Evolutionary conservation across 768 basidiomycete species (phyloP).

Genomic region (Tulasnella sp.): DNA sequence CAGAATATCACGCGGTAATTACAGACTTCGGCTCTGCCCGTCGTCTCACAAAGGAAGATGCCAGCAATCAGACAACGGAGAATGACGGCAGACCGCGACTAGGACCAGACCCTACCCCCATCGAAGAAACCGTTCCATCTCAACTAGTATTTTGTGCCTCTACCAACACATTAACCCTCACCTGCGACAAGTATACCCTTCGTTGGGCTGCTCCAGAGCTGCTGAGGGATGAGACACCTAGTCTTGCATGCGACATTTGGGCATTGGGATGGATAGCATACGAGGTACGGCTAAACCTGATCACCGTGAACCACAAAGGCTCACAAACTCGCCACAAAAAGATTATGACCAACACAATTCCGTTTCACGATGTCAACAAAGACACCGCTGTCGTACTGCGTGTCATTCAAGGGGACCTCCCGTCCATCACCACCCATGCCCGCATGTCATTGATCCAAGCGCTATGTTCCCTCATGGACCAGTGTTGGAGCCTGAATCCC

Average conservation of each 20-base stretch:
- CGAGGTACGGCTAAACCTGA: not conserved
- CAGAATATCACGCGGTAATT: not conserved
- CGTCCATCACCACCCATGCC: not conserved
- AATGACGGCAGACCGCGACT: not conserved
- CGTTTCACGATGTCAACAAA: not conserved
- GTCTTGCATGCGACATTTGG: not conserved
- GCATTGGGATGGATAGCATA: not conserved
- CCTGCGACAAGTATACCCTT: not conserved
- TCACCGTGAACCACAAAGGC: not conserved
- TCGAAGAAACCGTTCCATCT: not conserved
- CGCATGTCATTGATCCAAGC: not conserved
- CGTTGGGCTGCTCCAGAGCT: not conserved
- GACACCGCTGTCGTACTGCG: not conserved
- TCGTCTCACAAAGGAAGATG: not conserved
- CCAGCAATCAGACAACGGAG: not conserved
- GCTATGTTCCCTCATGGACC: not conserved
- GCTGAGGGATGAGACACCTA: not conserved
- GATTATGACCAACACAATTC: not conserved
- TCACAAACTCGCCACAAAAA: not conserved
- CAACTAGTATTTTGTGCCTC: not conserved
- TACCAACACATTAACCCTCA: not conserved
- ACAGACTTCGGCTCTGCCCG: not conserved
- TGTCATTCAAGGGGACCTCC: not conserved
- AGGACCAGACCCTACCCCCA: not conserved
- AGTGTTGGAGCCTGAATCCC: not conserved